Evolutionary conservation across 441 rosid species (phyloP).

Genomic region (Cnidoscolus chayamansa): DNA sequence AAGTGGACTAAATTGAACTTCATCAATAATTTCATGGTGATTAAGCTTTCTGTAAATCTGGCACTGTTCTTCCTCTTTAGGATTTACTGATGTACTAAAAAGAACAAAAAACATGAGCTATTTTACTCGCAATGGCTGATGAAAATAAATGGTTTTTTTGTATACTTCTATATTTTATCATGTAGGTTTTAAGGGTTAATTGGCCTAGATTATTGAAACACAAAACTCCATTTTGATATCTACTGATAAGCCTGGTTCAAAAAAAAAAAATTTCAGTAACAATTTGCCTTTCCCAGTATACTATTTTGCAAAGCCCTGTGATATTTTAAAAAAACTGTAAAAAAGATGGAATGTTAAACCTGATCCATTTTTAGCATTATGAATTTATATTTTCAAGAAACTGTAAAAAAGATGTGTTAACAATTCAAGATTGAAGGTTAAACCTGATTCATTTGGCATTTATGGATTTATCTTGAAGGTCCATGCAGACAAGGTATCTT

Average conservation of each 20-base stretch:
- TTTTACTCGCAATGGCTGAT: neutral
- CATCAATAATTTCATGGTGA: too few species aligned
- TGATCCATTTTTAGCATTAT: slow-evolving; percentile 3
- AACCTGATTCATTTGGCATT: slow-evolving; percentile 7
- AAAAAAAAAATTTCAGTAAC: neutral
- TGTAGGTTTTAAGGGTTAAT: neutral
- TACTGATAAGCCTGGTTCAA: neutral
- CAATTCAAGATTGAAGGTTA: neutral
- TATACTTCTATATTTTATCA: neutral
- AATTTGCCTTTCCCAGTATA: neutral
- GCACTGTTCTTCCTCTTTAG: too few species aligned
- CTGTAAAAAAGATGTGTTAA: neutral
- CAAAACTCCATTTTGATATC: neutral
- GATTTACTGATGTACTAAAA: too few species aligned
- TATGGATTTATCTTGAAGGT: slow-evolving; percentile 34
- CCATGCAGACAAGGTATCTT: slow-evolving; percentile 36
- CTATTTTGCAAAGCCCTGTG: neutral
- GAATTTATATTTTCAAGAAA: neutral
- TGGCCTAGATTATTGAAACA: neutral
- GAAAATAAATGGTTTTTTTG: neutral
- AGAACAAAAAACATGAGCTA: neutral
- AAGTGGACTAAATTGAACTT: too few species aligned
- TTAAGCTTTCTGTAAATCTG: too few species aligned
- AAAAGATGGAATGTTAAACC: neutral
- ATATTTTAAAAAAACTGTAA: neutral